Conservation (phyloP, 805 yeast genomes). For the Pichia scutulata region DNA sequence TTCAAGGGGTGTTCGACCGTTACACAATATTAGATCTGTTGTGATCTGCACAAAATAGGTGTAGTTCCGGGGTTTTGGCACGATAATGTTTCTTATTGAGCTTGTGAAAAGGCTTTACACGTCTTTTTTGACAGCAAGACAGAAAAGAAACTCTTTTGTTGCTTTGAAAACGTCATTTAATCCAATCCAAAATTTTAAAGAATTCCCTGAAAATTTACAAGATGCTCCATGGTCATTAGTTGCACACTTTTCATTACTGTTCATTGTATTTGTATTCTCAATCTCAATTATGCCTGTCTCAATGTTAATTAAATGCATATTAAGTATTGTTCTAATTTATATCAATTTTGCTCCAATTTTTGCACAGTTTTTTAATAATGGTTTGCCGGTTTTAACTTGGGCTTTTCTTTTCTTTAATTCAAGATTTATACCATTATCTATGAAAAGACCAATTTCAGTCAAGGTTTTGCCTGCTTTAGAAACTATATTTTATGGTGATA, state of each 20-base stretch:
- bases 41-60: not conserved
- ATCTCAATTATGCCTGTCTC: constrained; percentile 19
- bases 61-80: not conserved
- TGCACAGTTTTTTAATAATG: constrained; percentile 76
- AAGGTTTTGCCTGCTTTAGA: constrained; percentile 89
- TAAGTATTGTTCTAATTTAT: constrained; percentile 9
- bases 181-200: constrained; percentile 2
- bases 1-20: not conserved
- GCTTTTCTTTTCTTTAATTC: constrained; percentile 75
- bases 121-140: not conserved
- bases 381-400: constrained; percentile 84
- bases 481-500: constrained; percentile 88
- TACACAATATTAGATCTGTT: not conserved
- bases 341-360: constrained; percentile 62
- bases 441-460: constrained; percentile 83
- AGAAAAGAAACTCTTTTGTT: not conserved
- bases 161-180: constrained; percentile 4
- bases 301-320: constrained; percentile 11
- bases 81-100: not conserved
- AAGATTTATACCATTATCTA: constrained; percentile 59
- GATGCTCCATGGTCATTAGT: not conserved
- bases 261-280: constrained; percentile 18
- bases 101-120: not conserved
- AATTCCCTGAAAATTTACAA: not conserved
- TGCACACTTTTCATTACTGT: constrained; percentile 16